A percentile compares a stretch with the other conserved stretches of the same genome.
These are phyloP conservation scores for Leccinum uliginosum DNA, from an alignment of 768 basidiomycete genomes.

Conservation along the genomic window DNA sequence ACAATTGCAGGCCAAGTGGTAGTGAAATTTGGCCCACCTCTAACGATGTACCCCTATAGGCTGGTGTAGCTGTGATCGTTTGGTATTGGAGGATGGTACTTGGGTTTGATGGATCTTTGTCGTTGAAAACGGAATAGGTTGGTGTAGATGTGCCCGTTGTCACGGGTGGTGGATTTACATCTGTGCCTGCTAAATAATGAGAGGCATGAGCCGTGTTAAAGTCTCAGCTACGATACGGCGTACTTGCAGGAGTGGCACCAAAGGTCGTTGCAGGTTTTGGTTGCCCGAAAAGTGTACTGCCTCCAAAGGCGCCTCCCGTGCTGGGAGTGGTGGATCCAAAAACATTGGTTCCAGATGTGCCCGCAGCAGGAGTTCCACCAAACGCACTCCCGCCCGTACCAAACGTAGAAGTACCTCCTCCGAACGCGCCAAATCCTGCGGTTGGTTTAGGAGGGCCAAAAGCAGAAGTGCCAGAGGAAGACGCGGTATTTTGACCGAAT, in stretches of 20 bases:
- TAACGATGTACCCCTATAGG: slow-evolving; percentile 72
- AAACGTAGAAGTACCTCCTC: slow-evolving; percentile 51
- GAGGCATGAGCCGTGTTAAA: slow-evolving; percentile 9
- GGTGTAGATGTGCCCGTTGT: slow-evolving; percentile 70
- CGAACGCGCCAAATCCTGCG: slow-evolving; percentile 74
- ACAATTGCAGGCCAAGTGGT: neutral
- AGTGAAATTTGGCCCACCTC: slow-evolving; percentile 44
- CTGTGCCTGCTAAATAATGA: slow-evolving; percentile 29
- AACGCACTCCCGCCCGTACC: slow-evolving; percentile 42
- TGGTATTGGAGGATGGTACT: slow-evolving; percentile 65
- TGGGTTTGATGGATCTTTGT: slow-evolving; percentile 58
- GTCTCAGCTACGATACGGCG: slow-evolving; percentile 4
- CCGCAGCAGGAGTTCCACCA: slow-evolving; percentile 30
- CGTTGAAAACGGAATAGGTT: slow-evolving; percentile 50
- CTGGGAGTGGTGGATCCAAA: slow-evolving; percentile 33
- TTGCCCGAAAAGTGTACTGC: slow-evolving; percentile 58
- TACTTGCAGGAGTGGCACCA: slow-evolving; percentile 35
- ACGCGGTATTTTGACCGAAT: slow-evolving; percentile 38
- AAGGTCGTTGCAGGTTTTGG: slow-evolving; percentile 43
- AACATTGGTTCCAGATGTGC: slow-evolving; percentile 28
- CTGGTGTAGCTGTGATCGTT: slow-evolving; percentile 74
- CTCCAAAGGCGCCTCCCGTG: slow-evolving; percentile 38
- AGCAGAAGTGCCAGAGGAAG: slow-evolving; percentile 37
- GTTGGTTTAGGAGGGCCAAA: slow-evolving; percentile 70
- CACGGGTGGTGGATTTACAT: slow-evolving; percentile 45